Percentiles rank a stretch among this genome's conserved stretches.
Evolutionary conservation across 208 protist genomes (phyloP).

Genomic region (Wallacemonas sp.): DNA sequence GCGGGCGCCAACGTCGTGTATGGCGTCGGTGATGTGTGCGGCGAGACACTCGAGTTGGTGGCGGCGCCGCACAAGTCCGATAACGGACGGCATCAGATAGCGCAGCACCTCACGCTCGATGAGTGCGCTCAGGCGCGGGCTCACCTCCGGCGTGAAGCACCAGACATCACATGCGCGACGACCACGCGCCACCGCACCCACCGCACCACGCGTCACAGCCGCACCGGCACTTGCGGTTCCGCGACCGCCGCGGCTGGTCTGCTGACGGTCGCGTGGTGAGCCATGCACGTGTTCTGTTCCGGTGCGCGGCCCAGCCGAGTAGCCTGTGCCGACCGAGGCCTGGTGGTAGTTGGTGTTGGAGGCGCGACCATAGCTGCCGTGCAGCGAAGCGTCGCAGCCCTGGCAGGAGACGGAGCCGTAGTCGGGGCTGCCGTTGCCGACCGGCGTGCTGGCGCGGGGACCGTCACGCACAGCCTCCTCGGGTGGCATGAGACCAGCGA

Average conservation of each 20-base stretch:
- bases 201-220: too few relatives aligned
- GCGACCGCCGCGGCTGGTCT: too few relatives aligned
- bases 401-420: neutral
- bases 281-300: too few relatives aligned
- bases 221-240: too few relatives aligned
- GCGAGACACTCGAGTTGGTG: slow-evolving; percentile 58
- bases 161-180: too few relatives aligned
- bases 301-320: too few relatives aligned
- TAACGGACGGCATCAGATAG: slow-evolving; percentile 51
- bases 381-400: too few relatives aligned
- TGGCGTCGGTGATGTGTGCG: slow-evolving; percentile 60
- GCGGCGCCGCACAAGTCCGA: slow-evolving; percentile 51
- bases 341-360: too few relatives aligned
- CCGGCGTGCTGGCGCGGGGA: neutral
- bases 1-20: slow-evolving; percentile 37
- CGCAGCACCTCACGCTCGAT: slow-evolving; percentile 67
- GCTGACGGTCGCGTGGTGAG: too few relatives aligned
- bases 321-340: too few relatives aligned
- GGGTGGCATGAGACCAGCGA: too few relatives aligned
- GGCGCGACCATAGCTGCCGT: neutral
- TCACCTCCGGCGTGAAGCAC: slow-evolving; percentile 69
- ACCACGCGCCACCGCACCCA: neutral
- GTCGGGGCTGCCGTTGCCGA: neutral
- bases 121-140: slow-evolving; percentile 44
- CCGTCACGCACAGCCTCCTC: too few relatives aligned